phyloP scores from a whole-genome alignment of 106 monocot species.

The Phalaenopsis equestris region DNA sequence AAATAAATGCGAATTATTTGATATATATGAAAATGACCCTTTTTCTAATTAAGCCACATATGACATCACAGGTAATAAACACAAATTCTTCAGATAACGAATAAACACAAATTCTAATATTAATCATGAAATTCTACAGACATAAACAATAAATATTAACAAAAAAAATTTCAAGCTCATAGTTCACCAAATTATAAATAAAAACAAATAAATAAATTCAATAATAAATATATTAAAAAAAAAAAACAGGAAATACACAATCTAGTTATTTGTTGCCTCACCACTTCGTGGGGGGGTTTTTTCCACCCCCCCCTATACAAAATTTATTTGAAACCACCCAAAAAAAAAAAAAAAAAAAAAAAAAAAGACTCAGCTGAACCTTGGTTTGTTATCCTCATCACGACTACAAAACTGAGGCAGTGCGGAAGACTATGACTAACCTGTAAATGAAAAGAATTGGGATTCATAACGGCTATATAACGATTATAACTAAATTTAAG shows the following conservation, averaged over 20 bases:
- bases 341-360: too few species aligned
- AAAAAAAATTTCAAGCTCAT: not conserved
- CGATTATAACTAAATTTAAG: not conserved
- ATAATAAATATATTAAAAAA: not conserved
- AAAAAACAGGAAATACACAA: not conserved
- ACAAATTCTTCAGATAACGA: too few species aligned
- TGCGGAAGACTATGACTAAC: constrained; percentile 1
- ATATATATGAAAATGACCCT: too few species aligned
- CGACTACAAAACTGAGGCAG: constrained; percentile 4
- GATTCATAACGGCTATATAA: not conserved
- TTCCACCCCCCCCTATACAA: too few species aligned
- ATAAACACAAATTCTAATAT: not conserved
- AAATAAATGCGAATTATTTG: too few species aligned
- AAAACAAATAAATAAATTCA: not conserved
- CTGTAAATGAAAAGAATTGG: not conserved
- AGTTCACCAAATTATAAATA: not conserved
- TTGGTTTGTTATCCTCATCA: not conserved
- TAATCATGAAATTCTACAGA: not conserved
- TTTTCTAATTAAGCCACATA: too few species aligned
- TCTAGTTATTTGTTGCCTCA: not conserved
- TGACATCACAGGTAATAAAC: too few species aligned
- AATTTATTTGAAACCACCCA: too few species aligned
- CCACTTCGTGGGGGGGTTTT: too few species aligned
- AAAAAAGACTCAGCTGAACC: constrained; percentile 1
- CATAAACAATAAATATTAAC: not conserved